phyloP scores from a whole-genome alignment of 768 basidiomycete species.

The Kondoa malvinella region DNA sequence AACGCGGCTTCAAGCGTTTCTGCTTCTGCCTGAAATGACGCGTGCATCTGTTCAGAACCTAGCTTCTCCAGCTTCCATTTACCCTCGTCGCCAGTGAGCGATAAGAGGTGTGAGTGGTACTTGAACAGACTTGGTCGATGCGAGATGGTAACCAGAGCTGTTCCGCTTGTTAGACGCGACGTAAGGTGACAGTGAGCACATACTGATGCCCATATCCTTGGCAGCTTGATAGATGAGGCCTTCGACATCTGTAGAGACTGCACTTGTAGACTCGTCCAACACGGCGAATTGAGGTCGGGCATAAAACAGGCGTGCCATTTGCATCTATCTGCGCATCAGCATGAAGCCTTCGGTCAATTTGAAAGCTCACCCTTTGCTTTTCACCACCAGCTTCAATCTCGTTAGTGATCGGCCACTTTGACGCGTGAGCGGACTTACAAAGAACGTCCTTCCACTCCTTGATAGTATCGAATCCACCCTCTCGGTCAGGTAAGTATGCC shows the following conservation, averaged over 20 bases:
- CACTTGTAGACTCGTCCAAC: conserved; percentile 85
- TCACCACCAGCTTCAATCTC: conserved; percentile 95
- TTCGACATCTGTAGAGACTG: conserved; percentile 89
- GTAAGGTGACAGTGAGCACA: conserved; percentile 1
- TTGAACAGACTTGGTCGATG: conserved; percentile 69
- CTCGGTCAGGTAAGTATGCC: conserved; percentile 64
- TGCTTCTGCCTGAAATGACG: conserved; percentile 63
- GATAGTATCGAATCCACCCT: conserved; percentile 71
- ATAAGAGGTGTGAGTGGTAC: conserved; percentile 75
- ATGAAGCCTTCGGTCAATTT: background rate
- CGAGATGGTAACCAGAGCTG: conserved; percentile 72
- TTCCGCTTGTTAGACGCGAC: background rate
- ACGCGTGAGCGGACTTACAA: too few relatives aligned
- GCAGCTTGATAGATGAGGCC: conserved; percentile 88
- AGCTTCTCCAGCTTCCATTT: conserved; percentile 55
- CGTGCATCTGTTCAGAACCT: conserved; percentile 50
- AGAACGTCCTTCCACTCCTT: conserved; percentile 96
- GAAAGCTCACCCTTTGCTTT: conserved; percentile 61
- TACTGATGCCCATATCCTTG: conserved; percentile 63
- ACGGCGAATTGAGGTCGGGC: conserved; percentile 67
- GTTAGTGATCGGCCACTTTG: too few relatives aligned
- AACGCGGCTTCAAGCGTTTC: conserved; percentile 47
- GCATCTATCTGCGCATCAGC: too few relatives aligned
- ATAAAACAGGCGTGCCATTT: conserved; percentile 81
- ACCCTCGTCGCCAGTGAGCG: conserved; percentile 55